These are phyloP conservation scores for Boletus pseudo-olivaceus DNA, from an alignment of 768 basidiomycete species.

Conservation along the genomic window DNA sequence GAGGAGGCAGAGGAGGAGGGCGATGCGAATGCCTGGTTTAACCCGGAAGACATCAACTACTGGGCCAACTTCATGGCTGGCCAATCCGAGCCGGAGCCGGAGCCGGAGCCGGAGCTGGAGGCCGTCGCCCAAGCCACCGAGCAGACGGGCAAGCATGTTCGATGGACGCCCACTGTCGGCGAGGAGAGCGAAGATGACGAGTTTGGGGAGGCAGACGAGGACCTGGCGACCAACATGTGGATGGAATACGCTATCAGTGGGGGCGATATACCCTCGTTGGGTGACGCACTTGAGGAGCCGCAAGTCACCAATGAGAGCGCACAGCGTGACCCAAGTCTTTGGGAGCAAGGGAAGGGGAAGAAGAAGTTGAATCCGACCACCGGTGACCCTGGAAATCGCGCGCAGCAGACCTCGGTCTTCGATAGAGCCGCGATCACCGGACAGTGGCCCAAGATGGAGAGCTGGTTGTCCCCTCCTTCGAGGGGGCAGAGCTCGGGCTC, in stretches of 20 bases:
- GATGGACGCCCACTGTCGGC: conserved; percentile 23
- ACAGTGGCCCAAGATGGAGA: conserved; percentile 36
- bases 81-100: conserved; percentile 9
- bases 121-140: conserved; percentile 1
- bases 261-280: conserved; percentile 16
- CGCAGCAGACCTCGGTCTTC: conserved; percentile 22
- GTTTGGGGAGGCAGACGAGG: conserved; percentile 12
- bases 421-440: conserved; percentile 28
- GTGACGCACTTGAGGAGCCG: conserved; percentile 1
- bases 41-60: conserved; percentile 24
- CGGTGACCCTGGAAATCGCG: conserved; percentile 22
- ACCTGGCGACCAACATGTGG: conserved; percentile 24
- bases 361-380: conserved; percentile 13
- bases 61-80: conserved; percentile 29
- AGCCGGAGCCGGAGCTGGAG: too few species aligned
- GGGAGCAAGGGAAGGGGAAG: conserved; percentile 27
- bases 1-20: conserved; percentile 19
- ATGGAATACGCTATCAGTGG: conserved; percentile 31
- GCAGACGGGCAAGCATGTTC: conserved; percentile 17
- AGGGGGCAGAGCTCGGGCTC: conserved; percentile 32
- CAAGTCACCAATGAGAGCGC: conserved; percentile 1
- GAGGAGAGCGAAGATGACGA: conserved; percentile 26
- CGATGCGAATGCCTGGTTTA: conserved; percentile 22
- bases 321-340: conserved; percentile 9
- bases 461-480: conserved; percentile 28